phyloP scores from a whole-genome alignment of 1,284 basidiomycete species.

The Boletus calvinii region DNA sequence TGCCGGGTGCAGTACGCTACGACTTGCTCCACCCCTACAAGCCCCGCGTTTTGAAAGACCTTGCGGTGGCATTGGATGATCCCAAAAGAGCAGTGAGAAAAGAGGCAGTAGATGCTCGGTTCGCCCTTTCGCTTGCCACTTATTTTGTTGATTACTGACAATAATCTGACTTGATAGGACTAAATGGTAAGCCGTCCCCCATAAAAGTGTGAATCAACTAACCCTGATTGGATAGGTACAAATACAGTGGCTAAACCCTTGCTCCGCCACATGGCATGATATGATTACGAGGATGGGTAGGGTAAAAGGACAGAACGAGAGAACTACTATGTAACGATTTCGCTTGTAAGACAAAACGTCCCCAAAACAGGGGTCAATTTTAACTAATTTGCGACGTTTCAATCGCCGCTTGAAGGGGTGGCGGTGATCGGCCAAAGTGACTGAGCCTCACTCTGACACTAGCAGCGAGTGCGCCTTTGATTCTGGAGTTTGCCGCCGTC shows the following conservation, averaged over 20 bases:
- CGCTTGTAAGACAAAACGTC: no score
- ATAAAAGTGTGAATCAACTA: not conserved
- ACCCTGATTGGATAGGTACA: conserved; percentile 45
- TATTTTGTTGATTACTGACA: conserved; percentile 1
- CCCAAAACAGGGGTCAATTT: not conserved
- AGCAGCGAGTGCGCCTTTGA: not conserved
- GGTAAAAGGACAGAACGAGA: not conserved
- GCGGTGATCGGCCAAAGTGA: conserved; percentile 11
- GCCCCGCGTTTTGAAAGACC: conserved; percentile 65
- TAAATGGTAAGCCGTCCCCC: conserved; percentile 44
- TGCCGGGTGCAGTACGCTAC: conserved; percentile 78
- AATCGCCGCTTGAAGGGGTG: conserved; percentile 25
- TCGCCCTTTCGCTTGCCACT: conserved; percentile 14
- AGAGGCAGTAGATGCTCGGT: conserved; percentile 85
- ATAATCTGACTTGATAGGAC: conserved; percentile 39
- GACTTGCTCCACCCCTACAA: conserved; percentile 79
- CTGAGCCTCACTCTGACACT: not conserved
- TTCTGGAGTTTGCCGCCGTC: not conserved
- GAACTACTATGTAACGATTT: not conserved
- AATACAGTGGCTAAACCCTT: conserved; percentile 50
- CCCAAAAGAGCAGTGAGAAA: conserved; percentile 77
- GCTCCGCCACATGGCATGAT: not conserved
- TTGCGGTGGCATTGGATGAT: conserved; percentile 81
- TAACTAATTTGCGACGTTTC: conserved; percentile 7
- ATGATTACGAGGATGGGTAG: not conserved